Conservation (phyloP, 1,139 yeast genomes). For the Saccharomyces hybrid region DNA sequence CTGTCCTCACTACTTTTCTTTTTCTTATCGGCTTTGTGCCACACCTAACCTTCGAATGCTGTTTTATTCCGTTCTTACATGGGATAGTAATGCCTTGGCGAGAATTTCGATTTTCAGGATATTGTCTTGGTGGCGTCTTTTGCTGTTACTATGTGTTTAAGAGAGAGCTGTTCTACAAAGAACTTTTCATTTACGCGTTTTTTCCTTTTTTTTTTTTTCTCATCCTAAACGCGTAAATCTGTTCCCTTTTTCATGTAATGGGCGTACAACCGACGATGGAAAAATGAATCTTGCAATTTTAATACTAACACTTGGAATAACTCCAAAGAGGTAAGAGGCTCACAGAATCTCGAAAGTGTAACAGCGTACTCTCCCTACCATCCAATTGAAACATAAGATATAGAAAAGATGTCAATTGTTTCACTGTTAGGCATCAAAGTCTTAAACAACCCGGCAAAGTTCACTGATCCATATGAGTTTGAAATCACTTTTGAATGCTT, state of each 20-base stretch:
- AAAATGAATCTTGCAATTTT: neutral
- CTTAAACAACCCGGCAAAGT: constrained; percentile 90
- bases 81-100: neutral
- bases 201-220: neutral
- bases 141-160: neutral
- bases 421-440: constrained; percentile 88
- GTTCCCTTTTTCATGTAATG: neutral
- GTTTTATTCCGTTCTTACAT: neutral
- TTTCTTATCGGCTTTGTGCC: neutral
- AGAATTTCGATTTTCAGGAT: neutral
- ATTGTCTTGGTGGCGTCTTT: neutral
- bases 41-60: neutral
- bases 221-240: neutral
- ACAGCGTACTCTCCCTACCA: neutral
- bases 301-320: neutral
- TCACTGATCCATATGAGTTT: constrained; percentile 88
- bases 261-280: neutral
- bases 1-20: neutral
- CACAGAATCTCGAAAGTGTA: neutral
- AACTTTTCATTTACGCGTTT: neutral
- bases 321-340: neutral
- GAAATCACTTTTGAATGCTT: constrained; percentile 96
- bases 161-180: neutral
- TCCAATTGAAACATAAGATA: neutral
- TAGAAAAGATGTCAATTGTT: constrained; percentile 71